Base-by-base conservation (phyloP, 208 protist species). In the Angomonas desouzai region DNA sequence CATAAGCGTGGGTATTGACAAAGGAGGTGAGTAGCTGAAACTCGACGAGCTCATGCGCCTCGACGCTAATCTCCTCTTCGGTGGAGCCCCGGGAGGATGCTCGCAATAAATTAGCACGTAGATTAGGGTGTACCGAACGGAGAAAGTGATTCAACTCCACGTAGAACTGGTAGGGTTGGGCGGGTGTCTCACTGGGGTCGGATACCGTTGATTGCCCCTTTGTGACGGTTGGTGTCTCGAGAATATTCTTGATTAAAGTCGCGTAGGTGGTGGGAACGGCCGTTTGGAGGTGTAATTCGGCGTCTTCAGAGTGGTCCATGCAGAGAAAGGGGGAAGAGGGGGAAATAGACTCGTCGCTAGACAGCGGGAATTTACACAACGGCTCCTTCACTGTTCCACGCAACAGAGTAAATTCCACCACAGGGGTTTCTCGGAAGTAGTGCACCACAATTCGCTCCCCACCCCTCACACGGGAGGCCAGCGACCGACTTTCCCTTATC, bases 81-180 rank as follows among this genome's bases (percentile, higher is more conserved):
- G 48, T 60, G 47, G 49, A 64, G 57, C 60, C 64, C 3, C 68
- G 36, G 13, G 49, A 22, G 27, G 18, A 10, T 36, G 48, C 51
- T 45, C 9, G 56, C 30, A n/a, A 20, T 10, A 67, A 34, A 20
- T 29, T 9, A 18, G 32, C 45, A 10, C 3, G 48, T 13, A 67
- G 13, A 48, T 82, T 62, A 33, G 34, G 34, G 23, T 25, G 40
- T 13, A 86, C 47, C 3, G 82, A 64, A 64, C 92, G 74, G 40
- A 70, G 61, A 62, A 92, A 95, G 28, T 81, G 49, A 51, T 89
- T 87, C 28, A 95, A 69, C 73, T 95, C 89, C 10, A 70, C 76
- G 70, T 92, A 95, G 65, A 95, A 95, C 55, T 74, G 69, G 57
- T 74, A 71, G 1, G 64, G 72, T 55, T 86, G 76, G 3, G 79